phyloP scores from a whole-genome alignment of 768 basidiomycete genomes.

The Leccinum subgranulosum region DNA sequence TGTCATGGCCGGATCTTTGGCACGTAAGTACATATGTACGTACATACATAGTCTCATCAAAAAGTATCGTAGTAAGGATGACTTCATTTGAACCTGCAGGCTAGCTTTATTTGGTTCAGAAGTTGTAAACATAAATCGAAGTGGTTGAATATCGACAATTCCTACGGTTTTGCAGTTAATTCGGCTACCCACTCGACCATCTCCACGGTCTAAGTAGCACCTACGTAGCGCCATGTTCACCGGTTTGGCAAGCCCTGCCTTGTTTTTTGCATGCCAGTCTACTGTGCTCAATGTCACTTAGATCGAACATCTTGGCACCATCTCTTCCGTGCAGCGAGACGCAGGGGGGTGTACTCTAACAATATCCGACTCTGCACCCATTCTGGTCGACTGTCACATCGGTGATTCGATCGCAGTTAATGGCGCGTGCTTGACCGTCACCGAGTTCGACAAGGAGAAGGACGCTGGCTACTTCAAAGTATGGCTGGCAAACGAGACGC shows the following conservation, averaged over 20 bases:
- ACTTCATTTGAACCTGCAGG: too few species aligned
- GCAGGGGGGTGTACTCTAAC: constrained; percentile 78
- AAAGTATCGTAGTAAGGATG: too few species aligned
- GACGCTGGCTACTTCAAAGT: constrained; percentile 85
- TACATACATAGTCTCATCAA: too few species aligned
- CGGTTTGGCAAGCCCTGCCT: constrained; percentile 55
- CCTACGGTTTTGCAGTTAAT: too few species aligned
- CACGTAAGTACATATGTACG: too few species aligned
- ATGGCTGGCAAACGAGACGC: constrained; percentile 94
- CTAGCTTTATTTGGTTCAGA: too few species aligned
- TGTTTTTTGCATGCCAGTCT: neutral
- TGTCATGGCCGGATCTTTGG: too few species aligned
- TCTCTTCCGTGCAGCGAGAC: constrained; percentile 62
- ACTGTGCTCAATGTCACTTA: constrained; percentile 30
- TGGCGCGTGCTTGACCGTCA: constrained; percentile 89
- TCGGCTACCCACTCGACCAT: too few species aligned
- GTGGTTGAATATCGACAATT: too few species aligned
- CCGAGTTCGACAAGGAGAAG: constrained; percentile 63
- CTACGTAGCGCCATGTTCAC: constrained; percentile 57
- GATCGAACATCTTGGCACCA: constrained; percentile 88
- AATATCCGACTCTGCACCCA: constrained; percentile 64
- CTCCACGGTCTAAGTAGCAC: neutral
- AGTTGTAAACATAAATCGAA: too few species aligned
- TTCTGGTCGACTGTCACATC: constrained; percentile 85
- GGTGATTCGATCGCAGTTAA: constrained; percentile 95